Base-by-base conservation (phyloP, 805 yeast species). In the Yarrowia osloensis region DNA sequence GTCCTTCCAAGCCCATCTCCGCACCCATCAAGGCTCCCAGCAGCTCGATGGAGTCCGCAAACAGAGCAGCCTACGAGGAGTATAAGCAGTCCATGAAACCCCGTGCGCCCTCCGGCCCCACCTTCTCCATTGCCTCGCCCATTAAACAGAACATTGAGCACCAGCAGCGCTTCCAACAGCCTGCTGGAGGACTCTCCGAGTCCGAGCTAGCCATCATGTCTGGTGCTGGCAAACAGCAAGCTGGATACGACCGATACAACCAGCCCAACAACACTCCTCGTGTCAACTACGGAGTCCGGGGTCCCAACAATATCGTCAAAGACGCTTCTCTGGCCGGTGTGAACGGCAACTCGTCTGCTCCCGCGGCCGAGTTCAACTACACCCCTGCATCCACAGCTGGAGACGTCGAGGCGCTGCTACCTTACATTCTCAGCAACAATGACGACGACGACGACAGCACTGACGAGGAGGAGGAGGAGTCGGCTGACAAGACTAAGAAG, bases 1-100 rank as follows among this genome's bases (percentile, higher is more conserved):
- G 37, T 19, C 37, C 63, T 5, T 39, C 49, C 17, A 57, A 57
- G 6, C 49, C 63, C 24, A n/a, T 39, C 3, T 24, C 49, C 9
- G n/a, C 47, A 0, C 49, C 63, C 8, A 57, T 40, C 49, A 39
- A 37, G 47, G 21, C 49, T 24, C 49, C 63, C 37, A 40, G 37
- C 35, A 28, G 21, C 24, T 26, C 63, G 1, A 57, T 57, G 63
- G 63, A 40, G 21, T 57, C 63, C 2, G 63, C 63, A 3, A 57
- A 57, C 37, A 57, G 63, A 57, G 63, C 63, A 4, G 63, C 63
- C n/a, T 57, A 57, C 21, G 63, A 57, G 28, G 63, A 57, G 49
- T 57, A 57, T 39, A 57, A 57, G 49, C 63, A 57, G 37, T 28
- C 63, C 17, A 57, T 57, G 63, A 57, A 57, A 19, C 63, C 63